phyloP scores from a whole-genome alignment of 495 filamentous ascomycete species.

The Aspergillus cristatus region DNA sequence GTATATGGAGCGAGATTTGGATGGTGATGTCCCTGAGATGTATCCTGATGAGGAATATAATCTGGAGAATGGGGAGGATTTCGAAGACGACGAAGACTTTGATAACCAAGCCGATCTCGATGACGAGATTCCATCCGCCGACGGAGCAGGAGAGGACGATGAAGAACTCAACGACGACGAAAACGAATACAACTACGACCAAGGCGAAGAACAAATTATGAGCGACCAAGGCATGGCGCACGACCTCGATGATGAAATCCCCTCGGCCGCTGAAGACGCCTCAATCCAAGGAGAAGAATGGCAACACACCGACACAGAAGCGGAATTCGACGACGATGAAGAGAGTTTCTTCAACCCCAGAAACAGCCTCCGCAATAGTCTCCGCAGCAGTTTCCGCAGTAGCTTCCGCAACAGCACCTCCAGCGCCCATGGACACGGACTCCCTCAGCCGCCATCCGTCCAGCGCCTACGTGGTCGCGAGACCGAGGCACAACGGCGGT shows the following conservation, averaged over 20 bases:
- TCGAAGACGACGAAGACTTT: constrained; percentile 23
- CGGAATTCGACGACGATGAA: constrained; percentile 45
- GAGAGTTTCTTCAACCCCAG: constrained; percentile 42
- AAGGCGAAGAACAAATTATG: constrained; percentile 20
- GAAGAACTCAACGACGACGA: constrained; percentile 26
- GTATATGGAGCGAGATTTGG: constrained; percentile 39
- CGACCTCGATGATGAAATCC: constrained; percentile 36
- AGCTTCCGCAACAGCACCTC: constrained; percentile 32
- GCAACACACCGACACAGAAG: constrained; percentile 77
- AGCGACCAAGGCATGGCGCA: constrained; percentile 16
- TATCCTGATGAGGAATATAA: constrained; percentile 38
- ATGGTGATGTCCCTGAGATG: constrained; percentile 43
- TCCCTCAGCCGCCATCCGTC: constrained; percentile 19
- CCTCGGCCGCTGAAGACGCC: constrained; percentile 27
- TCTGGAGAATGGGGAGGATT: constrained; percentile 26
- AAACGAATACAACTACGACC: constrained; percentile 30
- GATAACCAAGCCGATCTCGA: constrained; percentile 37
- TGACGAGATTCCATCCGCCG: constrained; percentile 31
- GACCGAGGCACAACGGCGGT: constrained; percentile 36
- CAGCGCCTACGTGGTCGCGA: constrained; percentile 15
- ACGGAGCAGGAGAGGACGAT: constrained; percentile 14
- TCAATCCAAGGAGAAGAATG: constrained; percentile 33
- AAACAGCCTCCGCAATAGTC: constrained; percentile 24
- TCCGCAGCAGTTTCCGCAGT: constrained; percentile 17
- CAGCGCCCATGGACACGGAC: constrained; percentile 17